phyloP scores from a whole-genome alignment of 331 rosid species.

The Malus hybrid region DNA sequence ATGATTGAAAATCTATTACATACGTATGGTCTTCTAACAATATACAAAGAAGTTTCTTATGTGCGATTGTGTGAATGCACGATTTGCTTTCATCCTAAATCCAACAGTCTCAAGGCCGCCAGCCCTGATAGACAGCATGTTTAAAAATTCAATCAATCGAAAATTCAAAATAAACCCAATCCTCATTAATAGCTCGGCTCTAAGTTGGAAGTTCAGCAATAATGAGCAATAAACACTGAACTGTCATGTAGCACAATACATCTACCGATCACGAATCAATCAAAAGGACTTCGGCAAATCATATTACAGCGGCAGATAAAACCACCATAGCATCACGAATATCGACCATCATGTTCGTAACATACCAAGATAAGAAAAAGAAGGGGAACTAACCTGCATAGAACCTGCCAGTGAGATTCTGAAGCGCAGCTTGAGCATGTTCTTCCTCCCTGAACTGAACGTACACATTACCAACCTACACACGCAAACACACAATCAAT shows the following conservation, averaged over 20 bases:
- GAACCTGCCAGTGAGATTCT: slow-evolving; percentile 80
- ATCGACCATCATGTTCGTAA: not conserved
- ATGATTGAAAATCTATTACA: not conserved
- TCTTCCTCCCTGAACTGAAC: slow-evolving; percentile 87
- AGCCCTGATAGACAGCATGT: not conserved
- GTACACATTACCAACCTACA: slow-evolving; percentile 84
- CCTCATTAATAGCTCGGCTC: not conserved
- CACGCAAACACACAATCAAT: not conserved
- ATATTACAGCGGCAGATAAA: not conserved
- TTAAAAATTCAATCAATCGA: not conserved
- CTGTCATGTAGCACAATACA: not conserved
- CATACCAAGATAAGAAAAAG: not conserved
- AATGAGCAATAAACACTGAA: not conserved
- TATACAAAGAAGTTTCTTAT: not conserved
- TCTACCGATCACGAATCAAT: not conserved
- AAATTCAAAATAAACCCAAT: not conserved
- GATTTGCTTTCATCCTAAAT: too few relatives aligned
- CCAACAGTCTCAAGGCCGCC: not conserved
- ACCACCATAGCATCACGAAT: not conserved
- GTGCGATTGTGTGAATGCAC: too few relatives aligned
- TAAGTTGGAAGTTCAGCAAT: not conserved
- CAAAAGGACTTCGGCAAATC: not conserved
- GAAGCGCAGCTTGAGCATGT: slow-evolving; percentile 80
- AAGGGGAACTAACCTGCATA: slow-evolving; percentile 57
- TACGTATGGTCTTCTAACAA: not conserved